Conservation (phyloP, 139 green algal genomes). For the Nannochloris sp. region DNA sequence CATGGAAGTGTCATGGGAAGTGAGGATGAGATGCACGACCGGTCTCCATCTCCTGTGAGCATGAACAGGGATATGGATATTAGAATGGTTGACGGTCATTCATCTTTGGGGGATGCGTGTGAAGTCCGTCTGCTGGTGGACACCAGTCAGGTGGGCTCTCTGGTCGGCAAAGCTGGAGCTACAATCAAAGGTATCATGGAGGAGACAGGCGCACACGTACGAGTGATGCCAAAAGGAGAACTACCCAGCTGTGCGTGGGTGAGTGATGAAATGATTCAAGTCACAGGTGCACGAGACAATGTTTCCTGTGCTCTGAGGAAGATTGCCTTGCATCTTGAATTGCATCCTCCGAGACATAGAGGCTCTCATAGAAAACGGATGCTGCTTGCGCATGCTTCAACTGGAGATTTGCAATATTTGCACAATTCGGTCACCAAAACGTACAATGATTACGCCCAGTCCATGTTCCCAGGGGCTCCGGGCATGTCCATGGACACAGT, state of each 20-base stretch:
- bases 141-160: constrained; percentile 10
- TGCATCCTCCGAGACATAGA: constrained; percentile 5
- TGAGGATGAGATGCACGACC: neutral
- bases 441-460: neutral
- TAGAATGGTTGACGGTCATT: neutral
- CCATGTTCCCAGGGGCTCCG: neutral
- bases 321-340: constrained; percentile 17
- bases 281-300: neutral
- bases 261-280: constrained; percentile 23
- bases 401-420: constrained; percentile 7
- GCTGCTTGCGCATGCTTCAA: constrained; percentile 4
- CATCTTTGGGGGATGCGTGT: neutral
- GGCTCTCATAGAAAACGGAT: neutral
- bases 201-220: constrained; percentile 4
- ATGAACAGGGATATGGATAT: constrained; percentile 1
- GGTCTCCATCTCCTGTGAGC: neutral
- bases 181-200: constrained; percentile 17
- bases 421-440: neutral
- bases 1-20: neutral
- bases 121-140: constrained; percentile 9
- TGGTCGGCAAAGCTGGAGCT: constrained; percentile 17
- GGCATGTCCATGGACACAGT: constrained; percentile 13
- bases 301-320: constrained; percentile 16
- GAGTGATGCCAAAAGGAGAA: constrained; percentile 16
- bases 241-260: constrained; percentile 22